A percentile compares a stretch with the other conserved stretches of the same genome.
phyloP scores from a whole-genome alignment of 2,329 filamentous ascomycete genomes.

The Tolypocladium nubicola region DNA sequence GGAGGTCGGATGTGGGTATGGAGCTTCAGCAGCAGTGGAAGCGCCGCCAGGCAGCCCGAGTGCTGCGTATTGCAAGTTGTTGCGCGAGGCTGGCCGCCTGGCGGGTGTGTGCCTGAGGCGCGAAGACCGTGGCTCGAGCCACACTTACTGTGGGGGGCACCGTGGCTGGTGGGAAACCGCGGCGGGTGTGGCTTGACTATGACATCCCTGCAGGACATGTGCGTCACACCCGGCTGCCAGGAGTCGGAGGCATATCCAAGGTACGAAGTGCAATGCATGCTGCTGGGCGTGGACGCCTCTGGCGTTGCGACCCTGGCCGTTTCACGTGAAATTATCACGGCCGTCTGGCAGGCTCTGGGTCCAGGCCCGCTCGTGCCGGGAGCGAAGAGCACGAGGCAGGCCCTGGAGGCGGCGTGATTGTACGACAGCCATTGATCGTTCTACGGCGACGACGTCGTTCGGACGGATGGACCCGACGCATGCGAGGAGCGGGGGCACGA shows the following conservation, averaged over 20 bases:
- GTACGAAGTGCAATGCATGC: too few species aligned
- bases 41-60: constrained; percentile 30
- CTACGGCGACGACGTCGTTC: neutral
- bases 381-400: neutral
- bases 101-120: constrained; percentile 19
- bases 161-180: neutral
- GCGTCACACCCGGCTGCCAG: too few species aligned
- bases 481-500: neutral
- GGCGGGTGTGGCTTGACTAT: neutral
- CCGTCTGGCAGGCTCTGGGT: neutral
- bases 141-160: constrained; percentile 6
- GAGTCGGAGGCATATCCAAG: too few species aligned
- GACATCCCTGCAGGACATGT: neutral
- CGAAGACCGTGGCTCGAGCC: constrained; percentile 7
- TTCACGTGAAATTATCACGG: neutral
- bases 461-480: neutral
- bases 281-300: neutral
- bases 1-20: constrained; percentile 12
- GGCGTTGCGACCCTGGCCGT: neutral
- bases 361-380: neutral
- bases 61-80: constrained; percentile 24
- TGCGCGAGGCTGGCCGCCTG: constrained; percentile 14
- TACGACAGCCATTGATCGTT: neutral
- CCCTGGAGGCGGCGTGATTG: neutral
- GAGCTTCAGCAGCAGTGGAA: constrained; percentile 16